These are phyloP conservation scores for Begonia fuchsioides DNA, from an alignment of 306 rosid species.

Conservation along the genomic window DNA sequence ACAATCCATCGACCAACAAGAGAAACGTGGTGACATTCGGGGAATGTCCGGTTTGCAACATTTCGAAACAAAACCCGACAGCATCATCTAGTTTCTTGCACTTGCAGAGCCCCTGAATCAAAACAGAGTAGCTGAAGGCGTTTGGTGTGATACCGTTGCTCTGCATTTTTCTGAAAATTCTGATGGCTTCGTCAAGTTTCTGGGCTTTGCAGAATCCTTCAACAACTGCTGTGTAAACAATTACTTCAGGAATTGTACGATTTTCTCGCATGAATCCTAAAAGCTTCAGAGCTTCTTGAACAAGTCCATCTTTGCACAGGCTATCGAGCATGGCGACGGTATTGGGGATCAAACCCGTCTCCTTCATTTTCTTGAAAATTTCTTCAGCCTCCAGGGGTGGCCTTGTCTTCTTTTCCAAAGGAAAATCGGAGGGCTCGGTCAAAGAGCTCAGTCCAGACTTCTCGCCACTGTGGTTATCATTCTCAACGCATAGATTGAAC, in stretches of 20 bases:
- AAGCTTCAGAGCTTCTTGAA: conserved; percentile 89
- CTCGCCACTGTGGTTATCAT: conserved; percentile 16
- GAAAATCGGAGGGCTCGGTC: conserved; percentile 9
- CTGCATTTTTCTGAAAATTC: conserved; percentile 82
- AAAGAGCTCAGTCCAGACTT: conserved; percentile 12
- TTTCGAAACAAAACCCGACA: conserved; percentile 55
- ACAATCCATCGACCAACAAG: conserved; percentile 43
- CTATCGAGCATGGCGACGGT: conserved; percentile 97
- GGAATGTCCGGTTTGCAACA: conserved; percentile 71
- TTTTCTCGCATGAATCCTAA: conserved; percentile 76
- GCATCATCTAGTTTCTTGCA: conserved; percentile 40
- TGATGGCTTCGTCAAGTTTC: conserved; percentile 55
- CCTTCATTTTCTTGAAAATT: conserved; percentile 88
- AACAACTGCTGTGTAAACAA: conserved; percentile 82
- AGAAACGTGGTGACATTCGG: conserved; percentile 69
- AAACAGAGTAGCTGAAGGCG: conserved; percentile 59
- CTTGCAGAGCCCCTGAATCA: conserved; percentile 56
- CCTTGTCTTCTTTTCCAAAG: conserved; percentile 15
- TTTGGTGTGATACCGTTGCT: conserved; percentile 52
- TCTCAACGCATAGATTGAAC: conserved; percentile 35
- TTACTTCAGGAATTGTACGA: conserved; percentile 86
- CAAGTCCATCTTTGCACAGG: conserved; percentile 86
- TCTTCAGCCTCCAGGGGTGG: conserved; percentile 57
- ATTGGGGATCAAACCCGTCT: conserved; percentile 83
- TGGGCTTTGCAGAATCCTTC: conserved; percentile 69